Percentiles rank a stretch among this genome's conserved stretches.
These are phyloP conservation scores for Phaffia tasmanica DNA, from an alignment of 768 basidiomycete species.

Conservation along the genomic window DNA sequence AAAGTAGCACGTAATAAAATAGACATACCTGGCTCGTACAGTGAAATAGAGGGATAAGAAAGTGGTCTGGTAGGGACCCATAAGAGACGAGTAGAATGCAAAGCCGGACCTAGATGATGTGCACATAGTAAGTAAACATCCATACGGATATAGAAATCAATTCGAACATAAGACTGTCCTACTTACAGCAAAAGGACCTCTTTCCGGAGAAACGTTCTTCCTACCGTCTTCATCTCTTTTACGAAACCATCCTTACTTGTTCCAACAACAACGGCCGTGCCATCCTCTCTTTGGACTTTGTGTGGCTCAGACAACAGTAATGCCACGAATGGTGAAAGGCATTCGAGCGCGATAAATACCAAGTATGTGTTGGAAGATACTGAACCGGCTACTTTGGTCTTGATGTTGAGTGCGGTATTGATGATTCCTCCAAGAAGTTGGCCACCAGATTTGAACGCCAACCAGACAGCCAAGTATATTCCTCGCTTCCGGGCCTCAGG, in stretches of 20 bases:
- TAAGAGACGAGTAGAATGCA: conserved; percentile 16
- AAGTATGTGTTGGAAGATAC: conserved; percentile 18
- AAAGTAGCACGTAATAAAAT: too few relatives aligned
- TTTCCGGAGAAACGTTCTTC: conserved; percentile 1
- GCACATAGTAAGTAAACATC: too few relatives aligned
- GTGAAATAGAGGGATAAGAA: conserved; percentile 22
- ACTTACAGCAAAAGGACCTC: conserved; percentile 23
- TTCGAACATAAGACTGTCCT: neutral
- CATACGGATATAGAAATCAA: too few relatives aligned
- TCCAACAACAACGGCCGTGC: conserved; percentile 12
- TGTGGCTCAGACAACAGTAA: conserved; percentile 19
- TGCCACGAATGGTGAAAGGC: conserved; percentile 12
- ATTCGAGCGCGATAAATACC: conserved; percentile 23
- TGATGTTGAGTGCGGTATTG: conserved; percentile 32
- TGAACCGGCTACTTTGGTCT: conserved; percentile 8
- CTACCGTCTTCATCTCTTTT: conserved; percentile 10
- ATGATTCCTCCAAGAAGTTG: conserved; percentile 32
- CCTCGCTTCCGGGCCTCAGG: conserved; percentile 32
- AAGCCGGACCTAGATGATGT: conserved; percentile 3
- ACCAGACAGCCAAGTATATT: conserved; percentile 33
- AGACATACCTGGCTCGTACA: conserved; percentile 11
- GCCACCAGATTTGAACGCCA: conserved; percentile 29
- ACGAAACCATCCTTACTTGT: conserved; percentile 11
- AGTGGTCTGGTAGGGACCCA: conserved; percentile 18
- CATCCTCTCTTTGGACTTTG: conserved; percentile 19